Base-by-base conservation (phyloP, 257 asterid genomes). In the Cynanchum wilfordii region DNA sequence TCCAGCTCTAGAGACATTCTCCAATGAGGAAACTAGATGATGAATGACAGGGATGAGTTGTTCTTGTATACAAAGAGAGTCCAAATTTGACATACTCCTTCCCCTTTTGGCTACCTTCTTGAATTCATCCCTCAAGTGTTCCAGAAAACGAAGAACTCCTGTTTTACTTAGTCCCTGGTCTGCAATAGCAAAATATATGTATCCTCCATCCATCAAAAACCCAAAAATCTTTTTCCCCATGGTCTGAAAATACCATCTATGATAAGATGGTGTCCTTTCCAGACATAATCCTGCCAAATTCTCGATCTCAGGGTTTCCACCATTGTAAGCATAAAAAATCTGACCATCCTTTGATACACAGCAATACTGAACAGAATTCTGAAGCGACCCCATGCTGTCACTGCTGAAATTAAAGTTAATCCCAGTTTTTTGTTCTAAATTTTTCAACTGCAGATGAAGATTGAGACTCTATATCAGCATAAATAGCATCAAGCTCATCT, bases 191-290 rank as follows among this genome's bases (percentile, higher is more conserved):
- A 92, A 92, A 71, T 87, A 92, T 1, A 88, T 86, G 42, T 76
- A 79, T 6, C 77, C 87, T 10, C 80, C 84, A 27, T 85, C 88
- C 70, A 88, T 87, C 58, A 89, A 73, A 74, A 89, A 92, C 74
- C 89, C 88, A 59, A 84, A 86, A 55, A 87, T 87, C 82, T 29
- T 79, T 20, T 79, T 73, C 11, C 55, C 78, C 79, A 78, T 76
- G 4, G 95, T 89, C 47, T 92, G 87, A 56, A 85, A 82, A 82
- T 92, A 92, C 93, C 90, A 92, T 58, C 73, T 79, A 78, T 89
- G 97, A 72, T 77, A 84, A 55, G 92, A 86, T 51, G 97, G 97
- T 68, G 86, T 80, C 72, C 25, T 71, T 82, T 89, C 91, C 84
- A 92, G 72, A 82, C 97, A 92, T 73, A 81, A 60, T 45, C 80